phyloP scores from a whole-genome alignment of 2,329 filamentous ascomycete species.

The Colletotrichum chrysophilum region DNA sequence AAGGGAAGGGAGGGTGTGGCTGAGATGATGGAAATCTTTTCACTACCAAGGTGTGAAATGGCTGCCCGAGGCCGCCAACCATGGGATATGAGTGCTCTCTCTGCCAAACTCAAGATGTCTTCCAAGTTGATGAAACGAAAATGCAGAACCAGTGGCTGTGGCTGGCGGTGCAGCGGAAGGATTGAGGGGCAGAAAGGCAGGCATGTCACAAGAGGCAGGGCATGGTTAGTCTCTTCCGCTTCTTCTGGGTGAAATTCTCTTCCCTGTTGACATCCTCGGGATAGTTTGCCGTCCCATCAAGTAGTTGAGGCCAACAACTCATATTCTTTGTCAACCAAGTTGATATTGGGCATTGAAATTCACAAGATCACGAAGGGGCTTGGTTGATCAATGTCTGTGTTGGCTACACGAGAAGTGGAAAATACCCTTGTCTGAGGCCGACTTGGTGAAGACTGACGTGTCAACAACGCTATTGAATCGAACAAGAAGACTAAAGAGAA shows the following conservation, averaged over 20 bases:
- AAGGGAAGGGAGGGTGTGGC: background rate
- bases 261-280: background rate
- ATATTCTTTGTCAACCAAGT: background rate
- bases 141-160: background rate
- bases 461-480: background rate
- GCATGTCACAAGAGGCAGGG: background rate
- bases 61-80: background rate
- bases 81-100: background rate
- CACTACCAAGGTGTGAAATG: background rate
- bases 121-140: background rate
- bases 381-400: background rate
- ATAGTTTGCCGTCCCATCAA: background rate
- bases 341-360: background rate
- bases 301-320: background rate
- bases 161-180: background rate
- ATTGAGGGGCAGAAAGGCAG: background rate
- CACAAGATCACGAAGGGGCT: background rate
- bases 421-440: background rate
- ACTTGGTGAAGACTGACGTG: background rate
- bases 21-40: background rate
- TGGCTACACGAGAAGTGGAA: background rate
- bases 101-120: background rate
- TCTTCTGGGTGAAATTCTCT: background rate
- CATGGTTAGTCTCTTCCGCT: background rate
- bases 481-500: background rate